These are phyloP conservation scores for Phylloporus rhodoxanthus DNA, from an alignment of 768 basidiomycete genomes.

Conservation along the genomic window DNA sequence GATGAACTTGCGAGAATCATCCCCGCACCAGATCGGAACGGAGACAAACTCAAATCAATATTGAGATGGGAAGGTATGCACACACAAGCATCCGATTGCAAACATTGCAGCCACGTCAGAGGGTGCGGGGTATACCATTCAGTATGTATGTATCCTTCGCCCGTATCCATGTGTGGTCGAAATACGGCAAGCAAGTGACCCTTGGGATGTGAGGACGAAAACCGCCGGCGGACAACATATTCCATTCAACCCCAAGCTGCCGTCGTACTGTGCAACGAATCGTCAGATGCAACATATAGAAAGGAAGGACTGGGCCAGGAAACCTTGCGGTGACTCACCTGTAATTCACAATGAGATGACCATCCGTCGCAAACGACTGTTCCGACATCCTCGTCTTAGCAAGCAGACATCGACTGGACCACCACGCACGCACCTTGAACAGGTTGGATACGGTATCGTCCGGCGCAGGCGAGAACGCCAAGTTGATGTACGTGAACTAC, in stretches of 20 bases:
- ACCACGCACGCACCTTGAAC: slow-evolving; percentile 49
- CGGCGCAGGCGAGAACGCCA: slow-evolving; percentile 71
- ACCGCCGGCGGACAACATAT: no score
- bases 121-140: not conserved
- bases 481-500: slow-evolving; percentile 71
- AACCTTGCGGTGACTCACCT: slow-evolving; percentile 43
- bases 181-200: not conserved
- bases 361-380: slow-evolving; percentile 82
- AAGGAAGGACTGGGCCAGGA: no score
- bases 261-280: slow-evolving; percentile 40
- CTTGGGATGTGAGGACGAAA: no score
- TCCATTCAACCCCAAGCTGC: slow-evolving; percentile 57
- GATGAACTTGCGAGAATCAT: not conserved
- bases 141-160: slow-evolving; percentile 1
- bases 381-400: not conserved
- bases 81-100: no score
- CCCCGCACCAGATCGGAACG: not conserved
- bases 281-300: slow-evolving; percentile 3
- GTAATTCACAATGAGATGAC: slow-evolving; percentile 88
- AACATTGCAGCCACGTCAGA: not conserved
- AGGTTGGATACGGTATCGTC: slow-evolving; percentile 70
- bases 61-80: not conserved
- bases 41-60: not conserved
- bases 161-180: no score
- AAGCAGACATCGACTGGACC: not conserved